Percentiles rank a stretch among this genome's conserved stretches.
phyloP scores from a whole-genome alignment of 345 rosid species.

The Arabis hirsuta region DNA sequence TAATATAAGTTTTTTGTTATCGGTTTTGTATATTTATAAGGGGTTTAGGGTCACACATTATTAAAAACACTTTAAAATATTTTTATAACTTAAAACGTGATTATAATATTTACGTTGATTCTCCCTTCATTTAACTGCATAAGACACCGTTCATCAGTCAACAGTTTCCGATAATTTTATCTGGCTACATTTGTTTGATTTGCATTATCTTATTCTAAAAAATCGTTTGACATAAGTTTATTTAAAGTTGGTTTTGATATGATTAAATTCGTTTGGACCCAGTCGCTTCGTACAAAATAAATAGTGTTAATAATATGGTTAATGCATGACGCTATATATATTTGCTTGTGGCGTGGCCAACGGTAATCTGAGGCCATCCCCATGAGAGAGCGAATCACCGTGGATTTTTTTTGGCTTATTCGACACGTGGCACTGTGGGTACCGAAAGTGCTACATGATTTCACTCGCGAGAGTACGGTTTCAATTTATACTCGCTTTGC shows the following conservation, averaged over 20 bases:
- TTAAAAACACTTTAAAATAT: constrained; percentile 20
- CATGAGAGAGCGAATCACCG: constrained; percentile 4
- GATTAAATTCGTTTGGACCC: constrained; percentile 6
- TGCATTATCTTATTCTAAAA: not conserved
- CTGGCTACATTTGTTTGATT: constrained; percentile 10
- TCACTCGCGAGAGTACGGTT: not conserved
- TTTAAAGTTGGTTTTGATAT: constrained; percentile 9
- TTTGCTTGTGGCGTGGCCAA: constrained; percentile 30
- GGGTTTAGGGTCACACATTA: constrained; percentile 27
- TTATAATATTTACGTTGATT: constrained; percentile 21
- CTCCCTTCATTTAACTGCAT: constrained; percentile 31
- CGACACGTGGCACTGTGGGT: constrained; percentile 1
- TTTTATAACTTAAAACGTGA: not conserved
- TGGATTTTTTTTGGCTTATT: constrained; percentile 1
- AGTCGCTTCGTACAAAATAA: constrained; percentile 7
- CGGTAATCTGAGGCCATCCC: constrained; percentile 7
- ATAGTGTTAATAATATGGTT: not conserved
- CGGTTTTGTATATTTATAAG: not conserved
- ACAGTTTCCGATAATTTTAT: not conserved
- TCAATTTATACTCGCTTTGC: not conserved
- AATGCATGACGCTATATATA: constrained; percentile 6
- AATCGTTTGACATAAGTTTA: not conserved
- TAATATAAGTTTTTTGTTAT: not conserved
- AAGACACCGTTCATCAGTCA: constrained; percentile 36
- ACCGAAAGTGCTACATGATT: not conserved